A percentile compares a stretch with the other conserved stretches of the same genome.
Evolutionary conservation across 2,329 filamentous ascomycete genomes (phyloP).

Genomic region (Colletotrichum tropicale): DNA sequence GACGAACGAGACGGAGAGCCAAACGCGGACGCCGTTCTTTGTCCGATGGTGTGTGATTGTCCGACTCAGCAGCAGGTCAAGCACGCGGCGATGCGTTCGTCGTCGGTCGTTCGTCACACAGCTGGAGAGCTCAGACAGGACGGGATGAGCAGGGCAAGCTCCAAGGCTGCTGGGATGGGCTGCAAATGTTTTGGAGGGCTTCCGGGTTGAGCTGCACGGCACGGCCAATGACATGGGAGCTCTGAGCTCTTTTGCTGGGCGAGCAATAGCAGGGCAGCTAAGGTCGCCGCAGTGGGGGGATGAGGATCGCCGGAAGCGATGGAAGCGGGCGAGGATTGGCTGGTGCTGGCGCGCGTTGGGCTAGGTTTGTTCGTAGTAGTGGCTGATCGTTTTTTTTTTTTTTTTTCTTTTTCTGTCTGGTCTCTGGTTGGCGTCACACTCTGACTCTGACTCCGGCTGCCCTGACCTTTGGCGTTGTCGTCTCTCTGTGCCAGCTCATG

Average conservation of each 20-base stretch:
- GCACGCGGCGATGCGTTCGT: background rate
- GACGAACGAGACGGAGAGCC: background rate
- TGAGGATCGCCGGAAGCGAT: constrained; percentile 17
- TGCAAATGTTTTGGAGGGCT: background rate
- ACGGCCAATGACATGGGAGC: background rate
- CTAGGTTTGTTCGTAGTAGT: background rate
- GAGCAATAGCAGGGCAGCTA: background rate
- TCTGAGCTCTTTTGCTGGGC: background rate
- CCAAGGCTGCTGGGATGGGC: background rate
- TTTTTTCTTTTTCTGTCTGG: background rate
- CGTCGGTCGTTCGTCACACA: background rate
- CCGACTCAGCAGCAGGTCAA: background rate
- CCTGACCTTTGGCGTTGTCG: background rate
- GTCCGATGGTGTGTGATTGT: background rate
- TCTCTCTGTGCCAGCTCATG: background rate
- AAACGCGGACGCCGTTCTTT: background rate
- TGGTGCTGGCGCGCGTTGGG: background rate
- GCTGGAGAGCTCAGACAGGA: background rate
- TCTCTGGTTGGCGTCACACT: background rate
- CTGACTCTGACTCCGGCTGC: background rate
- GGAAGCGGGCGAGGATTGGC: background rate
- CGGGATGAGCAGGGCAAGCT: background rate
- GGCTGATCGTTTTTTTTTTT: background rate
- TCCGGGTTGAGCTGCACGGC: background rate
- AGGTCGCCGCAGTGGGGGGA: constrained; percentile 8